A percentile compares a stretch with the other conserved stretches of the same genome.
These are phyloP conservation scores for Erythrophleum ivorense DNA, from an alignment of 331 rosid genomes.

Conservation along the genomic window DNA sequence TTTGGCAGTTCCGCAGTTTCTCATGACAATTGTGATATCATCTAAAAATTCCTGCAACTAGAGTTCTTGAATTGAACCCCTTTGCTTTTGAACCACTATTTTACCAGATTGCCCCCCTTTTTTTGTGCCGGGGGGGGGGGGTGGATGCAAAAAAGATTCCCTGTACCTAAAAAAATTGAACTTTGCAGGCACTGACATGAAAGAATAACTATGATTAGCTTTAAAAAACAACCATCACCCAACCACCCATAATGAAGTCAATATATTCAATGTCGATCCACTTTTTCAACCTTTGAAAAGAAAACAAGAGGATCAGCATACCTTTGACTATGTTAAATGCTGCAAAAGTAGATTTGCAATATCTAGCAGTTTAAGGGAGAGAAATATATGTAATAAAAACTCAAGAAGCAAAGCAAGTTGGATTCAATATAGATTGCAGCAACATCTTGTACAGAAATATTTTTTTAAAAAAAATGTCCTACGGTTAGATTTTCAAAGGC, in stretches of 20 bases:
- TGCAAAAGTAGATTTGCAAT: constrained; percentile 7
- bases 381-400: constrained; percentile 7
- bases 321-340: not conserved
- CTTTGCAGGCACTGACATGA: not conserved
- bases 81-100: constrained; percentile 6
- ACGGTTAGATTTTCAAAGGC: constrained; percentile 88
- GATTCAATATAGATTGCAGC: not conserved
- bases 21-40: not conserved
- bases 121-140: too few species aligned
- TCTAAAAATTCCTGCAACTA: not conserved
- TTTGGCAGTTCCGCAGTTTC: not conserved
- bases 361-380: constrained; percentile 7
- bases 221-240: constrained; percentile 29
- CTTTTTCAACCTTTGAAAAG: not conserved
- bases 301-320: not conserved
- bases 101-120: not conserved
- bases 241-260: constrained; percentile 12
- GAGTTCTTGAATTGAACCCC: constrained; percentile 3
- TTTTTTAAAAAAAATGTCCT: constrained; percentile 35
- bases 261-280: constrained; percentile 12
- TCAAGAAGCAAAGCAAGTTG: not conserved
- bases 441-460: constrained; percentile 6
- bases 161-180: not conserved
- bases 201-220: not conserved
- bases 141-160: too few species aligned